A percentile compares a stretch with the other conserved stretches of the same genome.
Evolutionary conservation across 306 rosid genomes (phyloP).

Genomic region (Cucumis cinereus): DNA sequence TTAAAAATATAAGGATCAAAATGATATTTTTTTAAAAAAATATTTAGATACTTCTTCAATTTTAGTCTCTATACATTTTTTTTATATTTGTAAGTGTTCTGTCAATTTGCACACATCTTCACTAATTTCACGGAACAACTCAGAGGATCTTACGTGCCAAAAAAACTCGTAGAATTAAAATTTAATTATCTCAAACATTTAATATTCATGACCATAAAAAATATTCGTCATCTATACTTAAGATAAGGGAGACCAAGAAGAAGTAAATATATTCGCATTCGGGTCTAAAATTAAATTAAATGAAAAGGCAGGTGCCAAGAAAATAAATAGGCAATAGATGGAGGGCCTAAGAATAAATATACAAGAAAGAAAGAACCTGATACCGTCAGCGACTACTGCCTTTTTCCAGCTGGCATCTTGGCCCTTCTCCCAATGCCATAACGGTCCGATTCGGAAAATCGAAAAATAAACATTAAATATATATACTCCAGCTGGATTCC

Average conservation of each 20-base stretch:
- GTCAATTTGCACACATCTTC: too few relatives aligned
- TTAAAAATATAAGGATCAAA: too few relatives aligned
- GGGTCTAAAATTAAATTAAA: background rate
- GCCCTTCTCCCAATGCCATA: background rate
- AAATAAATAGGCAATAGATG: background rate
- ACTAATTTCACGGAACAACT: too few relatives aligned
- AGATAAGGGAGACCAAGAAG: background rate
- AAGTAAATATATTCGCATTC: background rate
- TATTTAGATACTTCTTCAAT: too few relatives aligned
- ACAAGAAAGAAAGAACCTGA: background rate
- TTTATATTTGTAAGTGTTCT: too few relatives aligned
- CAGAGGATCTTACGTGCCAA: too few relatives aligned
- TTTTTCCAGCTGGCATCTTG: conserved; percentile 7
- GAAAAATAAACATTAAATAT: background rate
- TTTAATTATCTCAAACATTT: too few relatives aligned
- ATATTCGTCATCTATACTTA: too few relatives aligned
- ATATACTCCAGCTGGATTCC: conserved; percentile 6
- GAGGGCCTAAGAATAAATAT: background rate
- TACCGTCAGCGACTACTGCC: background rate
- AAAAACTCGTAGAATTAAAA: too few relatives aligned
- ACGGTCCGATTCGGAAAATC: background rate
- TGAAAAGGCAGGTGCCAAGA: background rate
- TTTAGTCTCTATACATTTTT: too few relatives aligned
- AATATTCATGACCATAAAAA: too few relatives aligned
- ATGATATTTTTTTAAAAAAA: too few relatives aligned